A percentile compares a stretch with the other conserved stretches of the same genome.
These are phyloP conservation scores for Diaporthe longicolla DNA, from an alignment of 2,329 filamentous ascomycete genomes.

Conservation along the genomic window DNA sequence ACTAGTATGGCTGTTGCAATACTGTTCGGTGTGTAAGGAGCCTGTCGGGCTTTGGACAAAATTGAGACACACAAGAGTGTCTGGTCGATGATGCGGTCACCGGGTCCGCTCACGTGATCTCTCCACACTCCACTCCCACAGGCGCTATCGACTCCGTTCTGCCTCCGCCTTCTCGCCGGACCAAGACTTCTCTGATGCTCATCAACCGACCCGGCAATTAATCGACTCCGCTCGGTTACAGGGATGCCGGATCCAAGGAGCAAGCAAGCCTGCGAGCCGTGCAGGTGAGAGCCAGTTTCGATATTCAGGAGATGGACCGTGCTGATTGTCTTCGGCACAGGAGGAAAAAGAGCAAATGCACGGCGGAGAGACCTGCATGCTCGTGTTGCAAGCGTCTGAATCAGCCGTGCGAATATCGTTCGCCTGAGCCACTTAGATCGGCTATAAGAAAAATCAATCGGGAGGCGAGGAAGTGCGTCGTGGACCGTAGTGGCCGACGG, in stretches of 20 bases:
- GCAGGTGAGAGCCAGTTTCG: background rate
- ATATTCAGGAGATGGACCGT: background rate
- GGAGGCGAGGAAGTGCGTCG: background rate
- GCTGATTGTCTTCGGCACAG: background rate
- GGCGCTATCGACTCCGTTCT: background rate
- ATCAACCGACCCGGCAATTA: background rate
- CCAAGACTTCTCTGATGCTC: background rate
- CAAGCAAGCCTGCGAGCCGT: constrained; percentile 7
- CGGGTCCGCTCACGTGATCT: background rate
- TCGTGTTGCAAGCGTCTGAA: constrained; percentile 5
- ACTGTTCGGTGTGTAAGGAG: no score
- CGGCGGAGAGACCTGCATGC: background rate
- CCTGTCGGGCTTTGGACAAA: no score
- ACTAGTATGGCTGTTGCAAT: no score
- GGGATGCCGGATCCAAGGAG: background rate
- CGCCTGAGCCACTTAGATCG: background rate
- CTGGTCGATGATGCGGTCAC: background rate
- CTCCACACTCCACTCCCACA: background rate
- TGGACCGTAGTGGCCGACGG: background rate
- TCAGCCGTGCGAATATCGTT: background rate
- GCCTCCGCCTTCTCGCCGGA: background rate
- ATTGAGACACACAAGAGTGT: no score
- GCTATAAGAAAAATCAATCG: background rate
- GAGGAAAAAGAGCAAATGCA: constrained; percentile 10
- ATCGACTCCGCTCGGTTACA: background rate